phyloP scores from a whole-genome alignment of 1,139 yeast genomes.

The Groenewaldozyma sp. region DNA sequence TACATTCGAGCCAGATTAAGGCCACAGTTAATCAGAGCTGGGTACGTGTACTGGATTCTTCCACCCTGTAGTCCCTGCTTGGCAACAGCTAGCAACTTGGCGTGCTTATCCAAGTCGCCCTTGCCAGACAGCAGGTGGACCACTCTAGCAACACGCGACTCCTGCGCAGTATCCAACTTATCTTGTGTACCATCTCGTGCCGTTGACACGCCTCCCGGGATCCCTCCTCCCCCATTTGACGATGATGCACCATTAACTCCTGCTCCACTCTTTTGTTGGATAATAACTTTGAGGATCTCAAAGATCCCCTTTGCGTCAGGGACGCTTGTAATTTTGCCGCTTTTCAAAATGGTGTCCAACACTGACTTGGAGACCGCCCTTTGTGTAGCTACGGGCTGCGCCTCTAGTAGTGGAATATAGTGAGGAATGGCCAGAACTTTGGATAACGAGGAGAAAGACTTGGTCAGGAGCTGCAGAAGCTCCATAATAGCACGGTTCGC shows the following conservation, averaged over 20 bases:
- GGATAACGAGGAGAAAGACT: slow-evolving; percentile 27
- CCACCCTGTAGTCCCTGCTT: slow-evolving; percentile 48
- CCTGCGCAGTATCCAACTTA: slow-evolving; percentile 34
- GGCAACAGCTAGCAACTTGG: slow-evolving; percentile 50
- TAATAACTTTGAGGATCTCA: slow-evolving; percentile 31
- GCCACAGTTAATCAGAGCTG: slow-evolving; percentile 57
- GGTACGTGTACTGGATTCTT: slow-evolving; percentile 58
- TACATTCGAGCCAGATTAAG: slow-evolving; percentile 49
- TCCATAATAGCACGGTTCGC: slow-evolving; percentile 40
- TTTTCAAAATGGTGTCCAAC: slow-evolving; percentile 26
- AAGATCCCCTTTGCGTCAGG: slow-evolving; percentile 33
- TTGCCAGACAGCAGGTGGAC: slow-evolving; percentile 49
- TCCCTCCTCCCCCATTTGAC: slow-evolving; percentile 3
- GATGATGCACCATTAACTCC: slow-evolving; percentile 15
- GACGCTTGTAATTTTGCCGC: slow-evolving; percentile 20
- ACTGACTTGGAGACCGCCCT: slow-evolving; percentile 31
- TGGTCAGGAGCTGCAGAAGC: slow-evolving; percentile 51
- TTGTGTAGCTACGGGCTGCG: slow-evolving; percentile 32
- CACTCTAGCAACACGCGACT: slow-evolving; percentile 63
- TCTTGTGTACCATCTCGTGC: slow-evolving; percentile 10
- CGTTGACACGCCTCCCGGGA: slow-evolving; percentile 15
- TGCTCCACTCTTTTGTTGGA: slow-evolving; percentile 19
- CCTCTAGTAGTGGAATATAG: slow-evolving; percentile 29
- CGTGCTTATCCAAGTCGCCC: slow-evolving; percentile 43
- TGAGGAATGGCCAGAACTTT: slow-evolving; percentile 30